A percentile compares a stretch with the other conserved stretches of the same genome.
Evolutionary conservation across 139 green algal species (phyloP).

Genomic region (Haematococcus lacustris): DNA sequence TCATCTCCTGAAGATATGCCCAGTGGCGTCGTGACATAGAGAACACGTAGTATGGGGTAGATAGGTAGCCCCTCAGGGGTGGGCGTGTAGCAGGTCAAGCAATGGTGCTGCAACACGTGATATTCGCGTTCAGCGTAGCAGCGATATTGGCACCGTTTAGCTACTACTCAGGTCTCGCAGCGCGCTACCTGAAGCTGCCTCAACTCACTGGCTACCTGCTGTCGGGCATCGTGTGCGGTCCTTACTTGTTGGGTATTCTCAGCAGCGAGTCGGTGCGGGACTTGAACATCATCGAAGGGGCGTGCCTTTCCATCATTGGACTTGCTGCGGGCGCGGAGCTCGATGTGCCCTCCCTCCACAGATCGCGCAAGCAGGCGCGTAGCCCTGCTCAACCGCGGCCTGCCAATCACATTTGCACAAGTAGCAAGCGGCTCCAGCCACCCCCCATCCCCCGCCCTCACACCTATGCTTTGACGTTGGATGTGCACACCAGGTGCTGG

Average conservation of each 20-base stretch:
- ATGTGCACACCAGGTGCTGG: too few relatives aligned
- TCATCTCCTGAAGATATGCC: too few relatives aligned
- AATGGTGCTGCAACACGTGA: conserved; percentile 25
- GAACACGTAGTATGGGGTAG: too few relatives aligned
- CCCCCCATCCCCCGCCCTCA: neutral
- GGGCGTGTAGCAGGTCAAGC: too few relatives aligned
- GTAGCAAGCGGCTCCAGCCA: neutral
- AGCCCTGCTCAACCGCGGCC: too few relatives aligned
- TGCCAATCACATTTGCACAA: too few relatives aligned
- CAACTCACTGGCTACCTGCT: conserved; percentile 74
- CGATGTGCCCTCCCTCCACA: conserved; percentile 48
- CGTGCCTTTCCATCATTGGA: conserved; percentile 70
- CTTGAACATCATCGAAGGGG: conserved; percentile 48
- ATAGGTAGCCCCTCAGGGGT: too few relatives aligned
- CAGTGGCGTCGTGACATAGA: too few relatives aligned
- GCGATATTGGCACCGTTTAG: conserved; percentile 41
- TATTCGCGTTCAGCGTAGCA: conserved; percentile 30
- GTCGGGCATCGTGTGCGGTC: conserved; percentile 60
- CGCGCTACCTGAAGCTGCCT: conserved; percentile 25
- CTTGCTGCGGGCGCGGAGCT: conserved; percentile 74
- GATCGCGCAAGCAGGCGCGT: conserved; percentile 49
- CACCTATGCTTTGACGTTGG: too few relatives aligned
- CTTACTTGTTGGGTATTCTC: conserved; percentile 51
- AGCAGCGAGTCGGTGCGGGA: conserved; percentile 27
- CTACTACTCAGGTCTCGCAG: conserved; percentile 30